Percentiles rank a stretch among this genome's conserved stretches.
Evolutionary conservation across 345 rosid genomes (phyloP).

Genomic region (Sonneratia alba): DNA sequence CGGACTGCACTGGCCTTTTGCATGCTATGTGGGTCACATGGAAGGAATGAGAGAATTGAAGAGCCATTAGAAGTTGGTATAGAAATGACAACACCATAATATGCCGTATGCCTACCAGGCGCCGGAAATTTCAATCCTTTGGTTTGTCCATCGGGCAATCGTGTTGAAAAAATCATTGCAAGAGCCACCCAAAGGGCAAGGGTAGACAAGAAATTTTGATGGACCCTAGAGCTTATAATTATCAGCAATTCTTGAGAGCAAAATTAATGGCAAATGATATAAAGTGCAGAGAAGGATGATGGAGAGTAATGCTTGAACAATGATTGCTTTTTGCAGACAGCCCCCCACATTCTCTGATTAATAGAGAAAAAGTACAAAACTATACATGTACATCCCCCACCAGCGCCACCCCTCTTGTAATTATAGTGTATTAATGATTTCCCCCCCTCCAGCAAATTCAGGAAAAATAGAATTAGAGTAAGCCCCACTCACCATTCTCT

Average conservation of each 20-base stretch:
- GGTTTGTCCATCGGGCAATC: no score
- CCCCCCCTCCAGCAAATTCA: constrained; percentile 28
- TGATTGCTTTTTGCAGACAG: constrained; percentile 17
- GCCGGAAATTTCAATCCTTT: no score
- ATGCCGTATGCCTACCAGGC: no score
- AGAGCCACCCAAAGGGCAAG: no score
- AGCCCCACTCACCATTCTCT: constrained; percentile 21
- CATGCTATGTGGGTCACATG: no score
- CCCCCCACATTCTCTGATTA: constrained; percentile 17
- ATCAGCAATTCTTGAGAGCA: not conserved
- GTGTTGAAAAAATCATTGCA: no score
- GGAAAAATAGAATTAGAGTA: constrained; percentile 18
- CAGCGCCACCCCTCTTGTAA: constrained; percentile 11
- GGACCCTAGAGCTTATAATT: not conserved
- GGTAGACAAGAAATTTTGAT: not conserved
- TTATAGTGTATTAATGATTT: constrained; percentile 15
- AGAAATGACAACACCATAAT: no score
- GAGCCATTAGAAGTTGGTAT: no score
- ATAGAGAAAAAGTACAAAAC: constrained; percentile 14
- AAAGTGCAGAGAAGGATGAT: not conserved
- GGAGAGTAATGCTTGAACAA: not conserved
- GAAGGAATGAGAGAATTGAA: no score
- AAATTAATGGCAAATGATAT: not conserved
- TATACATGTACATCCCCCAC: constrained; percentile 38
- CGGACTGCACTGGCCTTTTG: no score